Percentiles rank a stretch among this genome's conserved stretches.
Evolutionary conservation across 2,329 filamentous ascomycete genomes (phyloP).

Genomic region (Sporothrix curviconia): DNA sequence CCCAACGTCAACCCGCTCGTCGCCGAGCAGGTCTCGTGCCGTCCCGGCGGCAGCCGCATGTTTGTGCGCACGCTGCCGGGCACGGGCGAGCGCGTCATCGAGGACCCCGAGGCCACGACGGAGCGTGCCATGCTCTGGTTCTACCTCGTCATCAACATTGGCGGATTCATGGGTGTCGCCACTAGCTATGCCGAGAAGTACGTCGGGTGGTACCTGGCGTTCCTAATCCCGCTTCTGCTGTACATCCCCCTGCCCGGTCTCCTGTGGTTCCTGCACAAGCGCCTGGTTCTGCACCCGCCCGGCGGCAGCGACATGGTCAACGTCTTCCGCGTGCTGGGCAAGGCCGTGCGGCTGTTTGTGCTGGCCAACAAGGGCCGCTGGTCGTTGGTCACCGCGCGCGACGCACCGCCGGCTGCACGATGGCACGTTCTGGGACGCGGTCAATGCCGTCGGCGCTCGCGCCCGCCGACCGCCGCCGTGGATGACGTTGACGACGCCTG

Average conservation of each 20-base stretch:
- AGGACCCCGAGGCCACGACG: constrained; percentile 63
- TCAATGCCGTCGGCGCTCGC: constrained; percentile 18
- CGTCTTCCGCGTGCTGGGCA: constrained; percentile 35
- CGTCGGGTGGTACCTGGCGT: constrained; percentile 62
- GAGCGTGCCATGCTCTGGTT: constrained; percentile 62
- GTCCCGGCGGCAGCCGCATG: constrained; percentile 52
- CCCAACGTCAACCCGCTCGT: constrained; percentile 68
- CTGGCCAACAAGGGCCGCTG: constrained; percentile 15
- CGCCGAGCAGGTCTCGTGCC: constrained; percentile 60
- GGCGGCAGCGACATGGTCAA: constrained; percentile 40
- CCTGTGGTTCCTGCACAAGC: constrained; percentile 36
- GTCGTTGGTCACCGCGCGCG: constrained; percentile 10
- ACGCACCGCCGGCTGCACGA: constrained; percentile 15
- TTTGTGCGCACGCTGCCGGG: no score
- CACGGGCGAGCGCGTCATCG: constrained; percentile 60
- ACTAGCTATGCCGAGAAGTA: constrained; percentile 71
- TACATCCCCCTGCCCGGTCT: constrained; percentile 37
- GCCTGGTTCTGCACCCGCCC: constrained; percentile 38
- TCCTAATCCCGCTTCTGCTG: constrained; percentile 48
- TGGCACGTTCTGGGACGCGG: constrained; percentile 18
- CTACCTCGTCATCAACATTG: constrained; percentile 63
- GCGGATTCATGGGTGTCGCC: constrained; percentile 55
- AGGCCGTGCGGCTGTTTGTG: constrained; percentile 41
- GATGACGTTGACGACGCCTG: constrained; percentile 66
- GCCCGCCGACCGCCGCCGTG: constrained; percentile 10